Evolutionary conservation across 2,329 filamentous ascomycete genomes (phyloP).

Genomic region (Cladorrhinum sp.): DNA sequence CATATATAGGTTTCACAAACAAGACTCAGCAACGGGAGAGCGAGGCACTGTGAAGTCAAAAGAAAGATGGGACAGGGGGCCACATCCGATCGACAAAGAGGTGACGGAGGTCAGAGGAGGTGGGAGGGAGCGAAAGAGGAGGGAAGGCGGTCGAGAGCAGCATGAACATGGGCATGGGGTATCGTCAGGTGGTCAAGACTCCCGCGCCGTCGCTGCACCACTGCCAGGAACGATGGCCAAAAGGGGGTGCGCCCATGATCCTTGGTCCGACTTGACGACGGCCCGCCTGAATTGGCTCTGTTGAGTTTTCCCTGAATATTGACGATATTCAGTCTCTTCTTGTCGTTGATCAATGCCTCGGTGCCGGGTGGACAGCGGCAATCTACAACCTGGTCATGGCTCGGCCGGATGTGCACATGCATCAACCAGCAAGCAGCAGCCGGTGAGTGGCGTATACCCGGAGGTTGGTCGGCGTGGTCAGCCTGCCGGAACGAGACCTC

Average conservation of each 20-base stretch:
- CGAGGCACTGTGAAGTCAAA: no score
- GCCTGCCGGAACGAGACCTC: neutral
- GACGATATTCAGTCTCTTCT: no score
- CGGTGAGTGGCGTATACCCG: neutral
- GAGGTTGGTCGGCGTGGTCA: neutral
- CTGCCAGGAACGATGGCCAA: slow-evolving; percentile 17
- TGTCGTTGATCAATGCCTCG: neutral
- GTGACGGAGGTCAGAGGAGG: neutral
- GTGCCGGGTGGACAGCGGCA: neutral
- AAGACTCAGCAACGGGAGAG: neutral
- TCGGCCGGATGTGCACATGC: neutral
- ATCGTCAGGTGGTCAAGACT: slow-evolving; percentile 18
- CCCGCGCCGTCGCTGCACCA: slow-evolving; percentile 10
- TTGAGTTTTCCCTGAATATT: neutral
- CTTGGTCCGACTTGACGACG: neutral
- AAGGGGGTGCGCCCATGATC: neutral
- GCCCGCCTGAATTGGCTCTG: neutral
- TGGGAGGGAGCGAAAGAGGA: no score
- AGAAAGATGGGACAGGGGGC: neutral
- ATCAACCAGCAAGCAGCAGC: neutral
- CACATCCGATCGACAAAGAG: slow-evolving; percentile 7
- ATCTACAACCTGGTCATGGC: neutral
- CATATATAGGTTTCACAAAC: neutral
- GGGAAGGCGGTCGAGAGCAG: neutral
- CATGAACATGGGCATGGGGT: slow-evolving; percentile 14